phyloP scores from a whole-genome alignment of 306 rosid species.

The Aeschynomene evenia region DNA sequence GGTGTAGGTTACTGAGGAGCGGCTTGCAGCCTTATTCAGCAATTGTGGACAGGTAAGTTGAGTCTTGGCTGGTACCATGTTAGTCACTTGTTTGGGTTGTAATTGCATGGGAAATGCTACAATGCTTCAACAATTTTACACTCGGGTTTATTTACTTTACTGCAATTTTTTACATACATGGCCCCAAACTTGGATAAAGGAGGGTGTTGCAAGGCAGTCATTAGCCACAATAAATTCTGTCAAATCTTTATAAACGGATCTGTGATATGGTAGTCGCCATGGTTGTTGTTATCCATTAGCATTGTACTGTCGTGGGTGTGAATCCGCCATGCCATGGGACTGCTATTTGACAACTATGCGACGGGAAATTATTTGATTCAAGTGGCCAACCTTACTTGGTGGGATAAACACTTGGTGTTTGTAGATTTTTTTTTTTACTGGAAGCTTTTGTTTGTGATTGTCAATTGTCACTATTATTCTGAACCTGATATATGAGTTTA shows the following conservation, averaged over 20 bases:
- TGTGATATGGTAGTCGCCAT: not conserved
- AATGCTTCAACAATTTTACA: constrained; percentile 3
- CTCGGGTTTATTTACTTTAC: not conserved
- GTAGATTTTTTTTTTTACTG: too few relatives aligned
- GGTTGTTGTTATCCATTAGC: not conserved
- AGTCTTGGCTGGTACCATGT: constrained; percentile 18
- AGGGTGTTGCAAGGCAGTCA: too few relatives aligned
- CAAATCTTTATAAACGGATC: not conserved
- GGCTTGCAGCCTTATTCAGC: constrained; percentile 90
- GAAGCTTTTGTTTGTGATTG: too few relatives aligned
- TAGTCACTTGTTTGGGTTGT: not conserved
- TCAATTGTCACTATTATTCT: too few relatives aligned
- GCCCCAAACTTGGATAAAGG: too few relatives aligned
- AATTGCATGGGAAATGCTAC: not conserved
- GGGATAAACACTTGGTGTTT: too few relatives aligned
- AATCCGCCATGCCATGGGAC: too few relatives aligned
- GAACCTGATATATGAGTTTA: constrained; percentile 1
- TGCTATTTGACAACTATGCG: too few relatives aligned
- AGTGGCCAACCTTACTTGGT: too few relatives aligned
- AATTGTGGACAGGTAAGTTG: constrained; percentile 85
- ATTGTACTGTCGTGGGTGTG: not conserved
- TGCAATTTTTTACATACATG: too few relatives aligned
- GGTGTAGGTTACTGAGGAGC: constrained; percentile 92
- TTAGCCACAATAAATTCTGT: too few relatives aligned
- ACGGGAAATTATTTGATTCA: too few relatives aligned